Conservation (phyloP, 2,329 filamentous ascomycete genomes). For the Fusarium ramigenum region DNA sequence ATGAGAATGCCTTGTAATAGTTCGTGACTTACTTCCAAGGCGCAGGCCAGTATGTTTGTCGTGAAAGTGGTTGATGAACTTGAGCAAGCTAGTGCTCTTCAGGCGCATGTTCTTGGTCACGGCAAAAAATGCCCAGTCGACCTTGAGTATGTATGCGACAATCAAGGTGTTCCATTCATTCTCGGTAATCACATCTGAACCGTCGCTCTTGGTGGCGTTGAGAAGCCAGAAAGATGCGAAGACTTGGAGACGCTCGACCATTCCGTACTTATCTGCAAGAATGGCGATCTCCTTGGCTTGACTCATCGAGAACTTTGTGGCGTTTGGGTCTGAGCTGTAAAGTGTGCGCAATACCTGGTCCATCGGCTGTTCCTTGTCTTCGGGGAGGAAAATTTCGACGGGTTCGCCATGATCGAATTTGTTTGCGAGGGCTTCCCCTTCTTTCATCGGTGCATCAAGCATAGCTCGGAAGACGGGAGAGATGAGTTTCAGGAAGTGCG, state of each 20-base stretch:
- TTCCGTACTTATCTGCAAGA: not conserved
- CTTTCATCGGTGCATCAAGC: not conserved
- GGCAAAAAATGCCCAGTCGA: not conserved
- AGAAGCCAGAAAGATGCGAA: not conserved
- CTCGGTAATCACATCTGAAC: too few relatives aligned
- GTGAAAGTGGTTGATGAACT: not conserved
- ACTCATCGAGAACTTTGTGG: fast-evolving
- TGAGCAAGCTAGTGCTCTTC: not conserved
- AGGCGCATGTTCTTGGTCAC: not conserved
- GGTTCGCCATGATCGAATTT: fast-evolving
- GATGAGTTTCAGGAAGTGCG: not conserved
- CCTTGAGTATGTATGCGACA: not conserved
- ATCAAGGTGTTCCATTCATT: fast-evolving
- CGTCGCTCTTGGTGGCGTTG: too few relatives aligned
- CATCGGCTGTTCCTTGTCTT: not conserved
- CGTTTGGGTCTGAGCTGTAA: not conserved
- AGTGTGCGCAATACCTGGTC: fast-evolving
- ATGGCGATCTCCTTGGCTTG: not conserved
- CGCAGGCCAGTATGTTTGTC: not conserved
- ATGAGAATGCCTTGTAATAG: too few relatives aligned
- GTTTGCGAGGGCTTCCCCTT: not conserved
- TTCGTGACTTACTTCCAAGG: constrained; percentile 1
- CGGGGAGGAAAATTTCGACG: not conserved
- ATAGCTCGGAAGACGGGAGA: not conserved
- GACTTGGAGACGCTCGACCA: fast-evolving